Base-by-base conservation (phyloP, 208 protist species). In the Porcisia deanei region DNA sequence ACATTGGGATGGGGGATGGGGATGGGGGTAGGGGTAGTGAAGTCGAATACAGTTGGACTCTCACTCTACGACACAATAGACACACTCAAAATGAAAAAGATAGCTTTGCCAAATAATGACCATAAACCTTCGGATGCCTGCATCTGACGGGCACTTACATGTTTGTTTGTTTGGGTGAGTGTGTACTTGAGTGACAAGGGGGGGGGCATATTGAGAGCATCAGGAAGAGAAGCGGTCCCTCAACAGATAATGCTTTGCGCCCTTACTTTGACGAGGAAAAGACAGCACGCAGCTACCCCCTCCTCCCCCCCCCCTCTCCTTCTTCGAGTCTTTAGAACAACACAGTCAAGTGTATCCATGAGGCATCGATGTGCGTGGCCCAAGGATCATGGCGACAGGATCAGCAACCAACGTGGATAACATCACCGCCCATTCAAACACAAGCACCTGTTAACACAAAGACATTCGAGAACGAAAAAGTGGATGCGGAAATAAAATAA, bases 401-500 rank as follows among this genome's bases (percentile, higher is more conserved):
- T 10, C 66, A 55, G n/a, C 47, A 71, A 25, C 22, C 63, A 52
- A 10, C 3, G 47, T 12, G 41, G 57, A 6, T n/a, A 37, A 53
- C 39, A n/a, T 37, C 30, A 53, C 41, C 34, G 2, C 45, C 18
- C 49, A 18, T 53, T n/a, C n/a, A 67, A 16, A 54, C 71, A 58
- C 45, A 54, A 25, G 64, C 71, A 60, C 43, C 30, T 30, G 30
- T 30, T 57, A 16, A 59, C 47, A n/a, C 47, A 12, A 52, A 52
- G 10, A 52, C 5, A 14, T 52, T 52, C 8, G 10, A 70, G 3
- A 47, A 54, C 65, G 22, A 47, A 16, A 52, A 52, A 52, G 10
- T 5, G 8, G 12, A 53, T 12, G 6, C 14, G 16, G 45, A 63
- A n/a, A 73, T 43, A 73, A 73, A 61, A 73, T 60, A 73, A 30